These are phyloP conservation scores for Phaeosphaeriaceae sp. DNA, from an alignment of 2,329 filamentous ascomycete genomes.

Conservation along the genomic window DNA sequence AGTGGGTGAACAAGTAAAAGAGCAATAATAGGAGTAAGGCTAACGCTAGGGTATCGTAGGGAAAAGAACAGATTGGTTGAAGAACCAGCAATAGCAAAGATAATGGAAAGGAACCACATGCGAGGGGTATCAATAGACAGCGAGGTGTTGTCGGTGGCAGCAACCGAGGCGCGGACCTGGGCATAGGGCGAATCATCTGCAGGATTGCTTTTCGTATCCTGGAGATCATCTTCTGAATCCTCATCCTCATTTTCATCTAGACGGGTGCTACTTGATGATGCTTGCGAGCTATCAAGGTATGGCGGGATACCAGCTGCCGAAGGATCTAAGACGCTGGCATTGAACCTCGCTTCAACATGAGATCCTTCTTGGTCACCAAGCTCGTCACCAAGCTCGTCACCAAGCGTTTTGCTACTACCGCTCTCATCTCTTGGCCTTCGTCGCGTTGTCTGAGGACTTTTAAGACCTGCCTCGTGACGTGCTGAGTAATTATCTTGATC, in stretches of 20 bases:
- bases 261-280: conserved; percentile 39
- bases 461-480: conserved; percentile 26
- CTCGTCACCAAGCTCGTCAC: conserved; percentile 31
- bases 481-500: conserved; percentile 22
- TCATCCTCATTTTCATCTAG: conserved; percentile 38
- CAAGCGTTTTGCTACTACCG: conserved; percentile 31
- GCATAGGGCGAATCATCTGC: conserved; percentile 77
- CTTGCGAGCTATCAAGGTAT: conserved; percentile 32
- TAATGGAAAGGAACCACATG: conserved; percentile 82
- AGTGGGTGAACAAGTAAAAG: conserved; percentile 84
- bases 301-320: conserved; percentile 27
- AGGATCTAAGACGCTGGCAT: conserved; percentile 32
- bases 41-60: conserved; percentile 86
- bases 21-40: conserved; percentile 87
- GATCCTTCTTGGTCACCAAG: conserved; percentile 36
- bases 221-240: conserved; percentile 44
- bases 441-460: conserved; percentile 27
- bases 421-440: conserved; percentile 34
- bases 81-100: conserved; percentile 82
- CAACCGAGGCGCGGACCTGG: conserved; percentile 79
- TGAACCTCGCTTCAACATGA: conserved; percentile 43
- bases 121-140: conserved; percentile 87
- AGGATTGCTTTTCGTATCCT: conserved; percentile 54
- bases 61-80: conserved; percentile 90
- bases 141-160: conserved; percentile 74